phyloP scores from a whole-genome alignment of 164 flowering plant genomes.

The Berberis vulgaris region DNA sequence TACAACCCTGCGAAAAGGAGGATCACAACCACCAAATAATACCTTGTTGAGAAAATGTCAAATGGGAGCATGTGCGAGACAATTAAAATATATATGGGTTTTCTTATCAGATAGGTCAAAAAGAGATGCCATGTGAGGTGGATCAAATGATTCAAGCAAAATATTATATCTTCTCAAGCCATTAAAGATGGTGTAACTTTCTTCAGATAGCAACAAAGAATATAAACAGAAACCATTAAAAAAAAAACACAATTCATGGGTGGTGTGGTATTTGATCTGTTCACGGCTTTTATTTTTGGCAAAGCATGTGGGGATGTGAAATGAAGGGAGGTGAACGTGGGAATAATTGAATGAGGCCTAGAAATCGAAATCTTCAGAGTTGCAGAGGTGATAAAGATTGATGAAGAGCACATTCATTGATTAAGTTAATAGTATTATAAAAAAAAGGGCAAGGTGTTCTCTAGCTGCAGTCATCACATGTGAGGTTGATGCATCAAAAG shows the following conservation, averaged over 20 bases:
- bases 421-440: background rate
- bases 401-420: slow-evolving; percentile 8
- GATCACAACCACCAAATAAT: background rate
- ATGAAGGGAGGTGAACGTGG: slow-evolving; percentile 9
- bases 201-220: slow-evolving; percentile 16
- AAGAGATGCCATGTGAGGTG: slow-evolving; percentile 7
- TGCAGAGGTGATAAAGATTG: slow-evolving; percentile 17
- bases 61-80: slow-evolving; percentile 25
- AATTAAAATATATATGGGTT: background rate
- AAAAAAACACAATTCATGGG: slow-evolving; percentile 3
- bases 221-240: background rate
- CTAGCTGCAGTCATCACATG: slow-evolving; percentile 39
- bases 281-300: slow-evolving; percentile 25
- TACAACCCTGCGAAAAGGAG: background rate
- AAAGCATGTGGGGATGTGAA: slow-evolving; percentile 10
- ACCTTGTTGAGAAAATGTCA: slow-evolving; percentile 8
- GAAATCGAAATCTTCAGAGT: slow-evolving; percentile 18
- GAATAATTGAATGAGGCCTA: slow-evolving; percentile 14
- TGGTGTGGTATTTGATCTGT: slow-evolving; percentile 15
- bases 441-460: slow-evolving; percentile 1
- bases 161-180: slow-evolving; percentile 15
- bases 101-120: slow-evolving; percentile 14
- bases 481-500: slow-evolving; percentile 9
- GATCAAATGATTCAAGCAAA: slow-evolving; percentile 2
- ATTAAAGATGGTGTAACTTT: slow-evolving; percentile 5